Base-by-base conservation (phyloP, 371 early-diverging fungal species). In the Mucor piriformis region DNA sequence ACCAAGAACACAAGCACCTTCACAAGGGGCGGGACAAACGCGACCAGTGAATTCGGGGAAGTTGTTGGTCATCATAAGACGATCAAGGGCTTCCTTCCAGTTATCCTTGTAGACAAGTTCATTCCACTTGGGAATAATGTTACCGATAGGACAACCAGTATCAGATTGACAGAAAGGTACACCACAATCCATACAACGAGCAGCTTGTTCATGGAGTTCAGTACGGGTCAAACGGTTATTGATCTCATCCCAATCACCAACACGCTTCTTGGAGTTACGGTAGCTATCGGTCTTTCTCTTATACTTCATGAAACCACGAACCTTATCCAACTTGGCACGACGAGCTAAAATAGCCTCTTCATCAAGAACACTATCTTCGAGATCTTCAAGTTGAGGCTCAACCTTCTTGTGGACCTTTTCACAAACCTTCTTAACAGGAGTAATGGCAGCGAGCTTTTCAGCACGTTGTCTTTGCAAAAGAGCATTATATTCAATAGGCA, bases 61-160 rank as follows among this genome's bases (percentile, higher is more conserved):
- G 83, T 98, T 98, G 87, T 96, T 96, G 62, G 98, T 98, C 85
- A 94, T 88, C 70, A 93, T 74, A 34, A 98, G 82, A 46, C 97
- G 90, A 65, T 94, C 91, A 33, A 95, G 84, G 6, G 98, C 98
- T 15, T 92, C 93, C 69, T 86, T 83, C 97, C 97, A 98, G 70
- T 95, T 90, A 70, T 94, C 86, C 73, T 90, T 87, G 84, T 87
- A 95, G 29, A 98, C 92, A 12, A 97, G 82, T 42, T 98, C 96
- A 70, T 98, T 98, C 96, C 97, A 98, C 82, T 95, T 95, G 64
- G 98, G 98, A 61, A 98, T 97, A 59, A 96, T 89, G 82, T 98
- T 98, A 55, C 93, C 92, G 49, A 98, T 95, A 20, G 98, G 98
- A 71, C 98, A 97, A 20, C 98, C 98, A 37, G 90, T 87, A 67